Evolutionary conservation across 2,329 filamentous ascomycete genomes (phyloP).

Genomic region (Bipolaris victoriae): DNA sequence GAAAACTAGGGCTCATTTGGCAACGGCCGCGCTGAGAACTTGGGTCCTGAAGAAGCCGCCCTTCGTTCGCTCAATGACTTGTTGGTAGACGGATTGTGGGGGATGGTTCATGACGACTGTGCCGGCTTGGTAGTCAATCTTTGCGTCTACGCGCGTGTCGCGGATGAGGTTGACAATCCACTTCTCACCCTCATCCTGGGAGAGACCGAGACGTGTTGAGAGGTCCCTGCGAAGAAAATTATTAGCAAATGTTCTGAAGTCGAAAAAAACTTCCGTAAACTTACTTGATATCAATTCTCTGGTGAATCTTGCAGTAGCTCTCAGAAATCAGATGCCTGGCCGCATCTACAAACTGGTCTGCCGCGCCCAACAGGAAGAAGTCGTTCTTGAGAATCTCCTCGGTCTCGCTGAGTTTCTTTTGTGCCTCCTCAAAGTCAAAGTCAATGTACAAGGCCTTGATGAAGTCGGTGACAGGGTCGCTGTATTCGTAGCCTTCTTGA

Average conservation of each 20-base stretch:
- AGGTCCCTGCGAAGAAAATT: constrained; percentile 67
- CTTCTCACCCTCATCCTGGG: constrained; percentile 96
- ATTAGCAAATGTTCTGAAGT: constrained; percentile 11
- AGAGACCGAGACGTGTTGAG: constrained; percentile 86
- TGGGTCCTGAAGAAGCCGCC: constrained; percentile 98
- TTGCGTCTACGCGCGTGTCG: constrained; percentile 95
- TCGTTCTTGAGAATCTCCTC: constrained; percentile 91
- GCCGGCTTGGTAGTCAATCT: constrained; percentile 99
- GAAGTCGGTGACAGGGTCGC: constrained; percentile 94
- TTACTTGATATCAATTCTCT: constrained; percentile 93
- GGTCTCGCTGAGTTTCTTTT: constrained; percentile 82
- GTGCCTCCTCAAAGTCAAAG: constrained; percentile 97
- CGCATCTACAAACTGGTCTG: constrained; percentile 90
- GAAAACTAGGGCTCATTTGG: constrained; percentile 47
- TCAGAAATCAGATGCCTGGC: constrained; percentile 97
- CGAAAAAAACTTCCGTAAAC: constrained; percentile 29
- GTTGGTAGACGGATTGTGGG: constrained; percentile 97
- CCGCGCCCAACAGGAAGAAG: constrained; percentile 89
- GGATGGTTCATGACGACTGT: constrained; percentile 99
- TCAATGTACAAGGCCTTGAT: constrained; percentile 94
- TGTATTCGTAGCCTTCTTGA: constrained; percentile 98
- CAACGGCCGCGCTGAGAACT: constrained; percentile 72
- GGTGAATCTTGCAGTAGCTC: constrained; percentile 99
- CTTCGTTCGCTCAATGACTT: constrained; percentile 99
- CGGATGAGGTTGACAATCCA: constrained; percentile 99